Evolutionary conservation across 129 eudicot species (phyloP).

Genomic region (Glebionis coronaria): DNA sequence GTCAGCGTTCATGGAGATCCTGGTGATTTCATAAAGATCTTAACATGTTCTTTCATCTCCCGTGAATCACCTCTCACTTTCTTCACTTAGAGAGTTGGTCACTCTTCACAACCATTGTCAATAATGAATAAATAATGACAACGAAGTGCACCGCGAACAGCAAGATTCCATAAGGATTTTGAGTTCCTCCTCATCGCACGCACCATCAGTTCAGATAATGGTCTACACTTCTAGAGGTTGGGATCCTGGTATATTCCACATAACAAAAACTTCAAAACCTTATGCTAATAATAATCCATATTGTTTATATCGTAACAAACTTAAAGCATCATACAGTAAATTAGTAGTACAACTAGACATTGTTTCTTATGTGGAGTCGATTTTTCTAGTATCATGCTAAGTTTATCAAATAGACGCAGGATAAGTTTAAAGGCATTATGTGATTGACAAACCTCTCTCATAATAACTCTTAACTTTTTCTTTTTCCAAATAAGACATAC

Average conservation of each 20-base stretch:
- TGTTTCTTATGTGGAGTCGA: too few relatives aligned
- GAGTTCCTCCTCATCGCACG: constrained; percentile 73
- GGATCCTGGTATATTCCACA: constrained; percentile 72
- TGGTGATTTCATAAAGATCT: too few relatives aligned
- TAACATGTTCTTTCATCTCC: too few relatives aligned
- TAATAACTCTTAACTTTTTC: constrained; percentile 74
- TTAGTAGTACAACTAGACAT: too few relatives aligned
- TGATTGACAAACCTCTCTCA: constrained; percentile 79
- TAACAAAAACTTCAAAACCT: constrained; percentile 13
- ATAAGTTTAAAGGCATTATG: background rate
- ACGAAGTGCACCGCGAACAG: constrained; percentile 82
- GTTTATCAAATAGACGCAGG: too few relatives aligned
- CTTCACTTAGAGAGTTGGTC: constrained; percentile 88
- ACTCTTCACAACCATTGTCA: constrained; percentile 63
- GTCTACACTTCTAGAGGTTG: constrained; percentile 81
- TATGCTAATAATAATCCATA: background rate
- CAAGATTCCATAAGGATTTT: constrained; percentile 81
- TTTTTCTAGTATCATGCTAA: too few relatives aligned
- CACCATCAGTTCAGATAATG: constrained; percentile 83
- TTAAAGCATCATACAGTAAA: too few relatives aligned
- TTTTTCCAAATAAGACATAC: constrained; percentile 80
- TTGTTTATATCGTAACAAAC: too few relatives aligned
- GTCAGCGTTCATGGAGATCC: too few relatives aligned
- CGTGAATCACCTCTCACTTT: too few relatives aligned
- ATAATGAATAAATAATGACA: constrained; percentile 80